Evolutionary conservation across 2,329 filamentous ascomycete species (phyloP), one percentile per base, ranked within the genome.

Genomic region (Zasmidium citrigriseum): DNA sequence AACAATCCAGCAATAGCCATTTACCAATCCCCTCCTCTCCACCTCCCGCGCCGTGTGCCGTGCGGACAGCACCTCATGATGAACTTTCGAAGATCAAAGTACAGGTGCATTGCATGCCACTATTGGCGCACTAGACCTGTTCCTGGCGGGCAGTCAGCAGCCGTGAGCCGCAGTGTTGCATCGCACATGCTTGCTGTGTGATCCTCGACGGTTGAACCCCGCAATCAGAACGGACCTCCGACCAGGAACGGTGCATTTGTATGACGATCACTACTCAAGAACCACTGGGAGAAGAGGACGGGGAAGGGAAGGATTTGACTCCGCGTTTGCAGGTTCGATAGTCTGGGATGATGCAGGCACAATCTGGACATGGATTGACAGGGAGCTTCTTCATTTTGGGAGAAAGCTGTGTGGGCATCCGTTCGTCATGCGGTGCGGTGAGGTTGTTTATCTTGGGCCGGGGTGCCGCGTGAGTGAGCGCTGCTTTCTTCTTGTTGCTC

Each of bases 1-100:
- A n/a, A n/a, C n/a, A n/a, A n/a, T n/a, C n/a, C n/a, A n/a, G n/a
- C n/a, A n/a, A n/a, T n/a, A n/a, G n/a, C n/a, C n/a, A n/a, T n/a
- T n/a, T n/a, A n/a, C n/a, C n/a, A n/a, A n/a, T 34, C 27, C 14
- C 46, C 24, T 41, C 48, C 16, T 25, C 50, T 52, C 50, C 50
- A 52, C 34, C 22, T 45, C 38, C 50, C 50, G 38, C 34, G 34
- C 34, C 34, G 34, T 16, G 34, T n/a, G 5, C 34, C 34, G 34
- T 34, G 27, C 34, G 5, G 34, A 11, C 16, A 11, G 16, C 34
- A 41, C 14, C 34, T 41, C 16, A n/a, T 41, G 34, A 41, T n/a
- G 34, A 41, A 10, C n/a, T n/a, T n/a, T n/a, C n/a, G n/a, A n/a
- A n/a, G n/a, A n/a, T n/a, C n/a, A n/a, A n/a, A n/a, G n/a, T n/a